phyloP scores from a whole-genome alignment of 2,329 filamentous ascomycete species.

The Cryphonectria nitschkei region DNA sequence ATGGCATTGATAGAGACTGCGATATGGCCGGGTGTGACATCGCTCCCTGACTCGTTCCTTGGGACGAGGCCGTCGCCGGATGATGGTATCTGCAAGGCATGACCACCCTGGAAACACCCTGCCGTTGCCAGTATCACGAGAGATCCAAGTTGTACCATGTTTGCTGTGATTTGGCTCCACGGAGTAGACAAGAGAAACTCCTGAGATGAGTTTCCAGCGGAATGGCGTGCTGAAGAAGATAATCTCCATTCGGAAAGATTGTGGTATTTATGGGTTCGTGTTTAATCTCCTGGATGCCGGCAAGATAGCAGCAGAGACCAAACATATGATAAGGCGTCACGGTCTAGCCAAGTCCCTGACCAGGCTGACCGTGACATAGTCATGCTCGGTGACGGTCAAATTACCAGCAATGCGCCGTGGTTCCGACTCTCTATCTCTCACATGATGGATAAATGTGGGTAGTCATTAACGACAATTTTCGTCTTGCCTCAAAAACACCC shows the following conservation, averaged over 20 bases:
- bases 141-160: not conserved
- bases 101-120: not conserved
- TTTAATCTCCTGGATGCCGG: not conserved
- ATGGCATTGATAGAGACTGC: conserved; percentile 39
- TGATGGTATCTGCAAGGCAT: not conserved
- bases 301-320: not conserved
- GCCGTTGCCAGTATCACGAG: not conserved
- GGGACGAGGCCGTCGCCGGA: not conserved
- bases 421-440: not conserved
- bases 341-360: not conserved
- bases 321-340: not conserved
- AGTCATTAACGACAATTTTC: not conserved
- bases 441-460: not conserved
- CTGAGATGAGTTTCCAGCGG: not conserved
- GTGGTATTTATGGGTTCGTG: not conserved
- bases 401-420: not conserved
- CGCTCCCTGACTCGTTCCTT: conserved; percentile 14
- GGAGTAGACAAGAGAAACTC: not conserved
- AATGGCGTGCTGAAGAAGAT: not conserved
- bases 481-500: not conserved
- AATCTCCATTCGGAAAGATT: not conserved
- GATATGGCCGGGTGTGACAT: conserved; percentile 6
- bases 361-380: not conserved
- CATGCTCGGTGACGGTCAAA: not conserved
- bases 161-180: not conserved